phyloP scores from a whole-genome alignment of 2,329 filamentous ascomycete species.

The Cadophora gregata region DNA sequence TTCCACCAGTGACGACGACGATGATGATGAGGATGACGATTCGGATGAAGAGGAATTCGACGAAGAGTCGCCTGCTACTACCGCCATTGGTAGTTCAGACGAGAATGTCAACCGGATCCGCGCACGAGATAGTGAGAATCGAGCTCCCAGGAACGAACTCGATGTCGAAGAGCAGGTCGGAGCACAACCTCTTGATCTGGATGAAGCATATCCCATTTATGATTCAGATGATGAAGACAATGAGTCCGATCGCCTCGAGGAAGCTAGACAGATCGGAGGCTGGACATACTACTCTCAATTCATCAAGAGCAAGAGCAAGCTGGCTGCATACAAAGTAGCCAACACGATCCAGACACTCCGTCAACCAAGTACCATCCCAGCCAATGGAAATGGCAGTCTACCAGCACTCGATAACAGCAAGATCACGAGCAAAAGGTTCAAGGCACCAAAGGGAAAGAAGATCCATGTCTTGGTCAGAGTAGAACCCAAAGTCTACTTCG shows the following conservation, averaged over 20 bases:
- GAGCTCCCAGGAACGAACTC: constrained; percentile 50
- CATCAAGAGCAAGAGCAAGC: constrained; percentile 47
- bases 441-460: constrained; percentile 81
- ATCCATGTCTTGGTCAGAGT: constrained; percentile 96
- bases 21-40: constrained; percentile 72
- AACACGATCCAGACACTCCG: constrained; percentile 27
- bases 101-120: constrained; percentile 34
- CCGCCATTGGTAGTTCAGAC: constrained; percentile 29
- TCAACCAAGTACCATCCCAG: constrained; percentile 28
- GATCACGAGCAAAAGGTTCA: constrained; percentile 66
- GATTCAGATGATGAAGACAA: constrained; percentile 88
- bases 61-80: constrained; percentile 26
- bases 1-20: constrained; percentile 78
- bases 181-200: constrained; percentile 58
- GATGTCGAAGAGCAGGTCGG: constrained; percentile 87
- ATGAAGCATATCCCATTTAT: constrained; percentile 80
- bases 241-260: constrained; percentile 75
- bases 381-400: constrained; percentile 53
- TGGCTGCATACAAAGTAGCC: constrained; percentile 31
- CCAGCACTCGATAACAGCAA: constrained; percentile 60
- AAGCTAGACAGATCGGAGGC: constrained; percentile 77
- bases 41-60: constrained; percentile 61
- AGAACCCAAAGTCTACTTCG: constrained; percentile 97
- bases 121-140: constrained; percentile 33
- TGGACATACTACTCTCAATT: constrained; percentile 74